These are phyloP conservation scores for Yamadazyma oceani DNA, from an alignment of 1,139 yeast genomes.

Conservation along the genomic window DNA sequence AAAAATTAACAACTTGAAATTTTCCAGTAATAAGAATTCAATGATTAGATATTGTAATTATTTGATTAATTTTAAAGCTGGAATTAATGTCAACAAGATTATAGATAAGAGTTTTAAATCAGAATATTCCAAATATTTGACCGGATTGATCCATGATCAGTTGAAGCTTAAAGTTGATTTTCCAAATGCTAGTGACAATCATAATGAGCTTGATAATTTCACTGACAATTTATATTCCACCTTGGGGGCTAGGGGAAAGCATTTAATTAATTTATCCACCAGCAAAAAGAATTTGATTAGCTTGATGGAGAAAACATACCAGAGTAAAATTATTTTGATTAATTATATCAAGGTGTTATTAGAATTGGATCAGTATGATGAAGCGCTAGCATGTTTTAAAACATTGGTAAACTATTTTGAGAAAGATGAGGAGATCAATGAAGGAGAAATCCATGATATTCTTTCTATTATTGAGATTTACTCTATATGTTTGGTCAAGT, in stretches of 20 bases:
- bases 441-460: slow-evolving; percentile 34
- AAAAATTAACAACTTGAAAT: slow-evolving; percentile 24
- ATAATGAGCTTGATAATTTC: slow-evolving; percentile 25
- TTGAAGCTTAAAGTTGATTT: slow-evolving; percentile 19
- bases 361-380: slow-evolving; percentile 41
- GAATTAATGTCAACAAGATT: slow-evolving; percentile 16
- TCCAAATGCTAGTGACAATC: slow-evolving; percentile 33
- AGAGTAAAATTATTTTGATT: slow-evolving; percentile 35
- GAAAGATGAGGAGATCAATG: slow-evolving; percentile 34
- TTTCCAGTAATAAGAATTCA: slow-evolving; percentile 27
- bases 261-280: slow-evolving; percentile 17
- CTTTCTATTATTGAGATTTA: slow-evolving; percentile 38
- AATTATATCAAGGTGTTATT: slow-evolving; percentile 36
- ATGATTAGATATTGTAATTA: slow-evolving; percentile 31
- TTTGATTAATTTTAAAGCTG: slow-evolving; percentile 24
- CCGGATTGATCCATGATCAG: slow-evolving; percentile 17
- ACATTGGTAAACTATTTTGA: slow-evolving; percentile 37
- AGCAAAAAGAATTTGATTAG: slow-evolving; percentile 35
- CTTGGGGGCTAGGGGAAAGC: slow-evolving; percentile 11
- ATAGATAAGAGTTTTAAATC: slow-evolving; percentile 26
- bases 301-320: slow-evolving; percentile 37
- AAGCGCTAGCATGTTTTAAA: slow-evolving; percentile 45
- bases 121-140: slow-evolving; percentile 32
- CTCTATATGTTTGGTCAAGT: slow-evolving; percentile 33
- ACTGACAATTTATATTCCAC: slow-evolving; percentile 37